Base-by-base conservation (phyloP, 2,329 filamentous ascomycete genomes). In the Ambrosiella cleistominuta region DNA sequence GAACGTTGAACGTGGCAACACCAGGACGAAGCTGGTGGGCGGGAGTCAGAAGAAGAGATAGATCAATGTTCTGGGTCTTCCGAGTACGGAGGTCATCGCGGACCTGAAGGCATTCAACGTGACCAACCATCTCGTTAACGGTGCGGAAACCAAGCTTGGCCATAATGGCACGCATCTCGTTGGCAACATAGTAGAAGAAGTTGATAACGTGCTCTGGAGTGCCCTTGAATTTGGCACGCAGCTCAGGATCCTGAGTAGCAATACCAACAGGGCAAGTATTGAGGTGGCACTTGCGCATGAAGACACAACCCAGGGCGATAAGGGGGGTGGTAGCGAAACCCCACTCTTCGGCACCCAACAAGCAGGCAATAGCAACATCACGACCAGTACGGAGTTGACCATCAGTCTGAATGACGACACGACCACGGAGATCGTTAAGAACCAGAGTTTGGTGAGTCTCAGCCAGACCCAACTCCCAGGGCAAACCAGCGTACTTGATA, bases 161-260 rank as follows among this genome's bases (percentile, higher is more conserved):
- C 91, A 97, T 96, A 71, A 97, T 95, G 40, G 90, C 88, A 68
- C 91, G 85, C 60, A 97, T 81, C 74, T 97, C 91, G 67, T 97
- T 97, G 64, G 91, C 86, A 56, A 97, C 79, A 67, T 96, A 97
- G 75, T 96, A 97, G 74, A 95, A 95, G 77, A 96, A 96, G 78
- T 96, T 97, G 71, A 97, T 96, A 60, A 95, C 90, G 65, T 96
- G 88, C 73, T 97, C 91, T 9, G 91, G 90, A 0, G 88, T 90
- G 62, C 91, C 91, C 64, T 83, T 77, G 71, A 97, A 96, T 73
- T 96, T 97, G 77, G 90, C 86, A 61, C 91, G 82, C 1, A 97
- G 78, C 68, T 91, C 86, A n/a, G 89, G 89, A 65, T 96, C 90
- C 68, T 97, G 91, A 0, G 90, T 95, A 2, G 91, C 91, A 61